Evolutionary conservation across 257 asterid species (phyloP), one percentile per base, ranked within the genome.

Genomic region (Orobanche coerulescens): DNA sequence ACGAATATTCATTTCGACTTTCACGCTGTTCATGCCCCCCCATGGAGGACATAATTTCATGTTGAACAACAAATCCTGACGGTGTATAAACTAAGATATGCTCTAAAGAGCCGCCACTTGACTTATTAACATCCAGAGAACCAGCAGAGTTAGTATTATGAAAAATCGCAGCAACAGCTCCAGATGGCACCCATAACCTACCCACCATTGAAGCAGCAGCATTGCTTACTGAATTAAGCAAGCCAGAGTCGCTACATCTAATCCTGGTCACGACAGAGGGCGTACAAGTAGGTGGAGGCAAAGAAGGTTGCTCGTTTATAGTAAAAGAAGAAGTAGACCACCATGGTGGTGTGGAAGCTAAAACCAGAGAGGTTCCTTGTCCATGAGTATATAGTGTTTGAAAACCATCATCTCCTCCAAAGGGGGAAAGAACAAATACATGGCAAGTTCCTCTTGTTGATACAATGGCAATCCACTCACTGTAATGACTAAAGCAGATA

Each of bases 401-500:
- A 65, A 80, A 59, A 40, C 78, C 76, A 61, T 72, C 82, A 52
- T 81, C 80, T 20, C 88, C 88, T 20, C 81, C 85, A 65, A 79
- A 81, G 36, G 95, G 95, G 14, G 87, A 79, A 47, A 83, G 50
- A 63, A 71, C 73, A 74, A 75, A 86, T 49, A 83, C 61, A 68
- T 86, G 95, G 75, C 85, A 79, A 61, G 95, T 86, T 55, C 92
- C 88, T 67, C 76, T 79, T 61, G 89, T 68, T 55, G 94, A 75
- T 50, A 82, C 79, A 64, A 85, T 75, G 42, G 88, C 82, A 73
- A 82, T 68, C 94, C 94, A 85, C 65, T 74, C 84, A 67, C 95
- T 75, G 64, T 66, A 74, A 18, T 72, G 74, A 74, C 92, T 77
- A 71, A 86, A 86, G 72, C 83, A 79, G 73, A 83, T 83, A 70